Base-by-base conservation (phyloP, 306 rosid genomes). In the Morella rubra region DNA sequence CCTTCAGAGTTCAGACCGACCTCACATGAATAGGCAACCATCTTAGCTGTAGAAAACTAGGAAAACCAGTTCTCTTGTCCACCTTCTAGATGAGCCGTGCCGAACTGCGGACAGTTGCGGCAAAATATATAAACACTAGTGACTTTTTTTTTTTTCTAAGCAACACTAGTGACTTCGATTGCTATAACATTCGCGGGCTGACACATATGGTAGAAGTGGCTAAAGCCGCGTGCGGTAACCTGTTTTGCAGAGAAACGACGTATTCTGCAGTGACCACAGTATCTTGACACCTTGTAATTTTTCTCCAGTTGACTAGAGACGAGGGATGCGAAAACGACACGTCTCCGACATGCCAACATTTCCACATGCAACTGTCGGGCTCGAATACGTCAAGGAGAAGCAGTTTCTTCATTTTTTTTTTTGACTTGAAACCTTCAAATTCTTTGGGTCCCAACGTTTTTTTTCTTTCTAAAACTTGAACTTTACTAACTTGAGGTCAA, bases 271-370 rank as follows among this genome's bases (percentile, higher is more conserved):
- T 7, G 12, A 20, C 42, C 37, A 24, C 77, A 22, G 77, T 61
- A 45, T 45, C 44, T 44, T 44, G 56, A 37, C 44, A 9, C 42
- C 16, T 51, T 16, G 32, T 45, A 6, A 3, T n/a, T 45, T 22
- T 16, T 3, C n/a, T 19, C 53, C 32, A 9, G 0, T 49, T 59
- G 61, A 27, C n/a, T 22, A 16, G 47, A 49, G 58, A 24, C 71
- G 3, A 32, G 11, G 72, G 37, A 73, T 50, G 0, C 7, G 49
- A 77, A 77, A 68, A 51, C 10, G 44, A 50, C 85, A 73, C 73
- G 32, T 54, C 37, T 50, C 81, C 81, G 81, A 77, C 81, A 81
- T 22, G 74, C 79, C 72, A 77, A 50, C 81, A 81, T 32, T 42
- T 50, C 37, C 73, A 73, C 79, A 77, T 81, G 85, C 75, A 4